Base-by-base conservation (phyloP, 371 early-diverging fungal genomes). In the Syncephalastrum racemosum region DNA sequence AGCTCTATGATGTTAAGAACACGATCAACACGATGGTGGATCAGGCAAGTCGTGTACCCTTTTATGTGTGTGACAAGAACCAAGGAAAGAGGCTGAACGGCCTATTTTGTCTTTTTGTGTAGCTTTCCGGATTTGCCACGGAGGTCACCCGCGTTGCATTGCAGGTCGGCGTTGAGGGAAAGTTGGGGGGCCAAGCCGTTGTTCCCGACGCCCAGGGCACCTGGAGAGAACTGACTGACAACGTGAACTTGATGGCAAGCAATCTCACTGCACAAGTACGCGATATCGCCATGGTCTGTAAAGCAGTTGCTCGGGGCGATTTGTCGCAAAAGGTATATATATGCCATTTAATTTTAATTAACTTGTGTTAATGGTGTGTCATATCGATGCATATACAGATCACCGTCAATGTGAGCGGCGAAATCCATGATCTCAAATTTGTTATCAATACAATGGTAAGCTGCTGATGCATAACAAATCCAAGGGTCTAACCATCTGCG, bases 351-450 rank as follows among this genome's bases (percentile, higher is more conserved):
- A 31, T 31, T 31, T 31, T 31, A 1, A 31, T 8, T 31, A 31
- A 31, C 10, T 5, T 12, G 36, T 31, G 10, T 8, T 31, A 31
- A 31, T 31, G 36, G 36, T 12, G 36, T 31, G 36, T 10, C 36
- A 31, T 31, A 8, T 31, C 36, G 19, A 10, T 45, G 8, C 46
- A 16, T 7, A 19, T 22, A 39, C 18, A 36, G 31, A 49, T 49
- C 23, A 48, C 56, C 1, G 71, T 80, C 4, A 56, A 81, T 46
- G 80, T 83, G 15, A 68, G 80, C 49, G 89, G 87, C 7, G 85
- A 86, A 60, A 79, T 82, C 3, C 58, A 77, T 25, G 79, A 84
- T 14, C 72, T 87, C n/a, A 87, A 87, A 63, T 75, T 78, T 53
- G 86, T 86, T 0, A 71, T 80, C 44, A 77, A 77, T 47, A 68